A percentile compares a stretch with the other conserved stretches of the same genome.
These are phyloP conservation scores for Croton setiger DNA, from an alignment of 441 rosid species.

Conservation along the genomic window DNA sequence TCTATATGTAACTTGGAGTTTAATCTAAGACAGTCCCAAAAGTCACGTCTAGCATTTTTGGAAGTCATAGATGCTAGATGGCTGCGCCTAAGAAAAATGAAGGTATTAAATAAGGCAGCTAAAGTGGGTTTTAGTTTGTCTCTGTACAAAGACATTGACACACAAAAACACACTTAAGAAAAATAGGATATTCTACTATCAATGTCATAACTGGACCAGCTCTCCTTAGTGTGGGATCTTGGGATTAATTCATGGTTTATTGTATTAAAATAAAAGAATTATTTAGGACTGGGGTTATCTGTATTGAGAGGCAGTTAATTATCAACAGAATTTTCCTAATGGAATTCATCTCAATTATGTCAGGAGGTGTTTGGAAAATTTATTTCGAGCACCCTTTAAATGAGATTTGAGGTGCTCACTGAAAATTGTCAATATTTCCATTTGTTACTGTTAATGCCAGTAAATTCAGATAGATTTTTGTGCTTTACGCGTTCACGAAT, in stretches of 20 bases:
- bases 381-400: background rate
- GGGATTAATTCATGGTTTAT: background rate
- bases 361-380: background rate
- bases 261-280: background rate
- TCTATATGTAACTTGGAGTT: slow-evolving; percentile 1
- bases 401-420: background rate
- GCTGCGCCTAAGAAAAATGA: background rate
- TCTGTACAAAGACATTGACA: background rate
- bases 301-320: background rate
- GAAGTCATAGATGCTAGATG: background rate
- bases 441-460: background rate
- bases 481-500: background rate
- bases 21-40: background rate
- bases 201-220: background rate
- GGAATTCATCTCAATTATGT: background rate
- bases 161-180: too few species aligned
- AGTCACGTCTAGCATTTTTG: background rate
- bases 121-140: background rate
- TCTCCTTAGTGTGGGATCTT: background rate
- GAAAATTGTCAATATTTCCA: background rate
- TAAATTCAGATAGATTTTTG: background rate
- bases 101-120: background rate
- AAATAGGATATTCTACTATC: background rate
- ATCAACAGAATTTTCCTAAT: background rate
- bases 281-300: background rate